Conservation (phyloP, 2,329 filamentous ascomycete species). For the Pleurostoma richardsiae region DNA sequence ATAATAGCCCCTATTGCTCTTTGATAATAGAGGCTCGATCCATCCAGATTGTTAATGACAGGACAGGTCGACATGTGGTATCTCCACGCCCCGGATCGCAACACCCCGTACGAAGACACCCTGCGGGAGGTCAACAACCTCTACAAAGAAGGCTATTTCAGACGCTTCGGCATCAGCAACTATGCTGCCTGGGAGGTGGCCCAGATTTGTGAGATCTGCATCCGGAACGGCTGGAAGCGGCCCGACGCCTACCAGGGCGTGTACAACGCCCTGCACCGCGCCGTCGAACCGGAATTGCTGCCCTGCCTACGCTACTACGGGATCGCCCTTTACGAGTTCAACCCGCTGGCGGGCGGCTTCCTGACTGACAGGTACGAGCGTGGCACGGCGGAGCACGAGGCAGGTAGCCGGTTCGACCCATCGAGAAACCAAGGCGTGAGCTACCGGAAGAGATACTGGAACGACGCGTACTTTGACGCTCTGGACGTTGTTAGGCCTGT, state of each 20-base stretch:
- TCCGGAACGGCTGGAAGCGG: slow-evolving; percentile 30
- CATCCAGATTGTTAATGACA: not conserved
- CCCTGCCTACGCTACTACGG: slow-evolving; percentile 34
- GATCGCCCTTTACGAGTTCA: slow-evolving; percentile 32
- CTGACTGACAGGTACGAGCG: slow-evolving; percentile 32
- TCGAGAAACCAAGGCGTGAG: slow-evolving; percentile 27
- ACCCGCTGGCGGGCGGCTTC: slow-evolving; percentile 39
- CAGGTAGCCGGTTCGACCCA: slow-evolving; percentile 30
- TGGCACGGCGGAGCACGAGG: slow-evolving; percentile 20
- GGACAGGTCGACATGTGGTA: slow-evolving; percentile 39
- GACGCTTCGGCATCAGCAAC: slow-evolving; percentile 38
- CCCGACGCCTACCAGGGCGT: slow-evolving; percentile 41
- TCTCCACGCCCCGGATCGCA: slow-evolving; percentile 44
- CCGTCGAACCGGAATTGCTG: slow-evolving; percentile 33
- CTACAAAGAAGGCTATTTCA: slow-evolving; percentile 36
- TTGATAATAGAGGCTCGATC: not conserved
- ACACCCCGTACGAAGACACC: slow-evolving; percentile 36
- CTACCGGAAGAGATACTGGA: slow-evolving; percentile 60
- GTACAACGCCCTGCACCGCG: slow-evolving; percentile 15
- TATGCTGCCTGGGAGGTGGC: slow-evolving; percentile 40
- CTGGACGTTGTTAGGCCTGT: slow-evolving; percentile 56
- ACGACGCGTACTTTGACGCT: slow-evolving; percentile 48
- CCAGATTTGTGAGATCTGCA: slow-evolving; percentile 38
- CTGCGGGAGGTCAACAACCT: slow-evolving; percentile 39
- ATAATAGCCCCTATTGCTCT: not conserved